Percentiles rank a stretch among this genome's conserved stretches.
phyloP scores from a whole-genome alignment of 768 basidiomycete genomes.

The Stropharia rugosoannulata region DNA sequence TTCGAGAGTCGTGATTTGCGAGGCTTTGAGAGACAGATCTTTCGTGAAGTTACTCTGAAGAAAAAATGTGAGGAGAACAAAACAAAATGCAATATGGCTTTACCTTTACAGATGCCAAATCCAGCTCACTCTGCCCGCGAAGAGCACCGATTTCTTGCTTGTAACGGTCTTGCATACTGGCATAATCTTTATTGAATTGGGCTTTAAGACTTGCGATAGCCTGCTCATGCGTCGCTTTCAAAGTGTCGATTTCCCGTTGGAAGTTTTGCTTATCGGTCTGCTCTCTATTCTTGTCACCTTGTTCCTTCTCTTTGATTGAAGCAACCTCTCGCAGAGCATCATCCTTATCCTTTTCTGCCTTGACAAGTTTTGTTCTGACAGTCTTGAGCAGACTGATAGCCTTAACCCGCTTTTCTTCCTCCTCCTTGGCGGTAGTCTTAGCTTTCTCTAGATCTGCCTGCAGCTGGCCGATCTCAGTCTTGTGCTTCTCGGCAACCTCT shows the following conservation, averaged over 20 bases:
- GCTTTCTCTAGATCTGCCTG: constrained; percentile 60
- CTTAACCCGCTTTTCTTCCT: constrained; percentile 96
- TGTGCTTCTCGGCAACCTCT: constrained; percentile 47
- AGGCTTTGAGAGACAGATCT: constrained; percentile 58
- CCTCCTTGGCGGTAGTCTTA: constrained; percentile 75
- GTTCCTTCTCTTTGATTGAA: constrained; percentile 50
- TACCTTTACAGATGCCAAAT: constrained; percentile 75
- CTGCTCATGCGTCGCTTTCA: constrained; percentile 63
- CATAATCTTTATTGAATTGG: constrained; percentile 75
- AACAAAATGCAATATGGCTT: constrained; percentile 7
- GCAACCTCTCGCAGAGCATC: constrained; percentile 64
- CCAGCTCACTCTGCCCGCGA: constrained; percentile 75
- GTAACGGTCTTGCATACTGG: constrained; percentile 55
- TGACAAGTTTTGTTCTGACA: constrained; percentile 95
- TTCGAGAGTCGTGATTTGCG: constrained; percentile 71
- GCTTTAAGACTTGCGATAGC: constrained; percentile 55
- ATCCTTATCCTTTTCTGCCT: constrained; percentile 92
- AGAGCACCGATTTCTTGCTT: constrained; percentile 72
- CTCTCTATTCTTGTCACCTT: constrained; percentile 54
- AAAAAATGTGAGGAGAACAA: constrained; percentile 5
- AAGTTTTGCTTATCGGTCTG: constrained; percentile 52
- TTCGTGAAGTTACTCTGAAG: constrained; percentile 64
- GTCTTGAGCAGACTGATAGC: constrained; percentile 92
- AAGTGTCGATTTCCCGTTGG: constrained; percentile 61
- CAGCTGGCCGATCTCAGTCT: constrained; percentile 57